Percentiles rank a stretch among this genome's conserved stretches.
Conservation (phyloP, 1,284 basidiomycete species). For the Thelephora terrestris region DNA sequence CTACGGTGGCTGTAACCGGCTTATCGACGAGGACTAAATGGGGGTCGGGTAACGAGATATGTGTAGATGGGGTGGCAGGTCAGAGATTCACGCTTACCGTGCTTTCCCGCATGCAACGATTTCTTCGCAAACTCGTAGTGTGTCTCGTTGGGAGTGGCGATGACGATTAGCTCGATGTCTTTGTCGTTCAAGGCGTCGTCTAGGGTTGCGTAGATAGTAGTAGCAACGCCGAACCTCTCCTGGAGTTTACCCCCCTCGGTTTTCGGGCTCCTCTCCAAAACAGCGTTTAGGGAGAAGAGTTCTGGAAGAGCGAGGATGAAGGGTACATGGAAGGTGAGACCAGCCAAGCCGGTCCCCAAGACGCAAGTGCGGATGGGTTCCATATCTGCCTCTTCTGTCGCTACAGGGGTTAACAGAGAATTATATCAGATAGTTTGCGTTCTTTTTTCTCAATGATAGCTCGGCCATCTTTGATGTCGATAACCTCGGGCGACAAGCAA, state of each 20-base stretch:
- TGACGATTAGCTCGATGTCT: constrained; percentile 57
- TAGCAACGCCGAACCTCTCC: constrained; percentile 47
- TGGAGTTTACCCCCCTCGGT: constrained; percentile 51
- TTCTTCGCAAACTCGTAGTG: constrained; percentile 66
- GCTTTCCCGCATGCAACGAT: constrained; percentile 64
- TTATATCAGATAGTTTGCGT: too few species aligned
- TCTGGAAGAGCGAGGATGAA: constrained; percentile 70
- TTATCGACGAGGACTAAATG: constrained; percentile 70
- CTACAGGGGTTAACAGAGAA: too few species aligned
- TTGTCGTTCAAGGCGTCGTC: constrained; percentile 48
- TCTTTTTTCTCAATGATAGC: too few species aligned
- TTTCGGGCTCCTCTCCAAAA: constrained; percentile 51
- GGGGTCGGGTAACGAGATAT: background rate
- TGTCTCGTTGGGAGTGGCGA: constrained; percentile 74
- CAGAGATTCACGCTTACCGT: constrained; percentile 37
- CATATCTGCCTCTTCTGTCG: too few species aligned
- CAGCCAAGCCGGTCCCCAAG: constrained; percentile 62
- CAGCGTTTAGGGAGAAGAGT: constrained; percentile 61
- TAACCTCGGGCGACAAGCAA: constrained; percentile 9
- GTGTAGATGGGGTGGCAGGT: background rate
- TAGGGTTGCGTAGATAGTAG: constrained; percentile 39
- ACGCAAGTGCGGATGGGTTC: constrained; percentile 60
- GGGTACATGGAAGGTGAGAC: constrained; percentile 71
- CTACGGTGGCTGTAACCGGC: constrained; percentile 61
- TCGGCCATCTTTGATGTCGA: background rate